Evolutionary conservation across 495 filamentous ascomycete genomes (phyloP), one percentile per base, ranked within the genome.

Genomic region (Cladorrhinum samala): DNA sequence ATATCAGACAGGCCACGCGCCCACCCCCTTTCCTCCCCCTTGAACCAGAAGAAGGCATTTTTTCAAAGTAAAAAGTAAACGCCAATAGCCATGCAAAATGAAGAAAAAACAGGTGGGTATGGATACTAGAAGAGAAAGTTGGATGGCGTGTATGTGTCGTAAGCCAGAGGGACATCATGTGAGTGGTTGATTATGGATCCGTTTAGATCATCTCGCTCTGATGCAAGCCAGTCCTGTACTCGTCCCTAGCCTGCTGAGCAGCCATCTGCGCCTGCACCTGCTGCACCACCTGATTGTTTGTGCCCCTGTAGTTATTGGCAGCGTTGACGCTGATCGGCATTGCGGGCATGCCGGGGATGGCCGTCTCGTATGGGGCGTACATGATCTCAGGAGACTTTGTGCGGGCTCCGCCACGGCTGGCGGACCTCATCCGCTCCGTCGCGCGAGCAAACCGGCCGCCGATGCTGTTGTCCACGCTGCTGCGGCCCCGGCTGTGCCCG

Each of bases 391-490:
- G 72, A 14, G 73, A 69, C 64, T 71, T 67, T 61, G 67, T 67
- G 18, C 70, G 52, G 36, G 48, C 23, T 30, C 24, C 47, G 66
- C 59, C 63, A 23, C 85, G 79, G 64, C 79, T 85, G 16, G 74
- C 82, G n/a, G 82, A 85, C 16, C 85, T 77, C 72, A 89, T 82
- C 14, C 86, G 78, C 47, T 82, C 81, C 0, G 86, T 84, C 7
- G 86, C 73, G 13, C 83, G 83, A 52, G 79, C 77, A 64, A 89
- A 72, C 30, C 85, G 82, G 16, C 75, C 69, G 2, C 62, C 66
- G 54, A 72, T 68, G 56, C 56, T 61, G 59, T 83, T 86, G 57
- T 89, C 85, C 33, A 75, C 81, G 52, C 77, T 78, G 67, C 83
- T 89, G 24, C 83, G 74, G 2, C 85, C 84, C 17, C 87, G 80